phyloP scores from a whole-genome alignment of 495 filamentous ascomycete species.

The Xanthoparmelia taractica region DNA sequence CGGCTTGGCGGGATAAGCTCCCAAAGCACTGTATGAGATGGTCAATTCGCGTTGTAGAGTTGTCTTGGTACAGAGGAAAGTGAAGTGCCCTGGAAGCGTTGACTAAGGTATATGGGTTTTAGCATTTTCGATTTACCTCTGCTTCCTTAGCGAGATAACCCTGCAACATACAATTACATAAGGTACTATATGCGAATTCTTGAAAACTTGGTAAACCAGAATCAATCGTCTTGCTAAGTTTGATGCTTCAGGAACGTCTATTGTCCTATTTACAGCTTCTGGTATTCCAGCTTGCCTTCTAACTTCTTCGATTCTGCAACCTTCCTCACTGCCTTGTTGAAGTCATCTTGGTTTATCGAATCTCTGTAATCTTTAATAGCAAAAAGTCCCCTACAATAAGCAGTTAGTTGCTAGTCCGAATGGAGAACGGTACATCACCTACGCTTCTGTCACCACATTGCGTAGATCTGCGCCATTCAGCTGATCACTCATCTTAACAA shows the following conservation, averaged over 20 bases:
- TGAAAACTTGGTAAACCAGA: not conserved
- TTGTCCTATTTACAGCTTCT: slow-evolving; percentile 67
- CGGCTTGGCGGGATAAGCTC: too few relatives aligned
- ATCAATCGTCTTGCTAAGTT: slow-evolving; percentile 9
- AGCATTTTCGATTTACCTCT: not conserved
- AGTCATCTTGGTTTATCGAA: slow-evolving; percentile 93
- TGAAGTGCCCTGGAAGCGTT: too few relatives aligned
- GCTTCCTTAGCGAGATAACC: too few relatives aligned
- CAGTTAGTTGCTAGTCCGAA: slow-evolving; percentile 6
- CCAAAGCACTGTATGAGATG: too few relatives aligned
- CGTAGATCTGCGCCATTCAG: slow-evolving; percentile 95
- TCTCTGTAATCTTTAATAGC: slow-evolving; percentile 97
- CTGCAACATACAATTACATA: too few relatives aligned
- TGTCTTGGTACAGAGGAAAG: too few relatives aligned
- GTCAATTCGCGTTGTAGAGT: too few relatives aligned
- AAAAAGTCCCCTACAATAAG: slow-evolving; percentile 66
- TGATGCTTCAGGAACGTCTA: slow-evolving; percentile 12
- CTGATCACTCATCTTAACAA: slow-evolving; percentile 99
- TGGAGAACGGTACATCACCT: slow-evolving; percentile 35
- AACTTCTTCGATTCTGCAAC: slow-evolving; percentile 96
- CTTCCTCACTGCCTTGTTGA: slow-evolving; percentile 97
- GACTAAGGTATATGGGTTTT: too few relatives aligned
- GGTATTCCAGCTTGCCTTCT: slow-evolving; percentile 95
- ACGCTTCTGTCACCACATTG: slow-evolving; percentile 99
- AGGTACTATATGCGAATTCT: not conserved